Conservation (phyloP, 805 yeast species). For the Metschnikowia bowlesiae region DNA sequence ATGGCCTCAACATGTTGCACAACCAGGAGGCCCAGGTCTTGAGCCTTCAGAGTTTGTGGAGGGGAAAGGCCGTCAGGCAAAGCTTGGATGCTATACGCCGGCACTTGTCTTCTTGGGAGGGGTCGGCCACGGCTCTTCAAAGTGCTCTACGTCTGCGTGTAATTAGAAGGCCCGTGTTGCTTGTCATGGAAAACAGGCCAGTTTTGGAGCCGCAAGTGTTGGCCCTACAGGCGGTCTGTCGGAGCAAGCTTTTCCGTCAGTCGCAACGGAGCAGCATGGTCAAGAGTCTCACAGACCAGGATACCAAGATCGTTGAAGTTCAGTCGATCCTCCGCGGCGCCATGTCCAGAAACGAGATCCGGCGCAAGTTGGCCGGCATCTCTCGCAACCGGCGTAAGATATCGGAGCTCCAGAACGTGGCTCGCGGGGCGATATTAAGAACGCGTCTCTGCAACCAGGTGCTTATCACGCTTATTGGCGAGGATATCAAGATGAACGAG, state of each 20-base stretch:
- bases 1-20: neutral
- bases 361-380: slow-evolving; percentile 10
- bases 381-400: slow-evolving; percentile 5
- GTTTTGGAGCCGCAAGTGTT: slow-evolving; percentile 21
- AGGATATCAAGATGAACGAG: slow-evolving; percentile 33
- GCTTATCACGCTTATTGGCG: slow-evolving; percentile 37
- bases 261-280: slow-evolving; percentile 1
- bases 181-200: slow-evolving; percentile 21
- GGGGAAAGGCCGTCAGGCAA: slow-evolving; percentile 5
- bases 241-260: slow-evolving; percentile 12
- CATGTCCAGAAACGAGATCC: slow-evolving; percentile 24
- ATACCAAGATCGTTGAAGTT: slow-evolving; percentile 22
- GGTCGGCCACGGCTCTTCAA: slow-evolving; percentile 27
- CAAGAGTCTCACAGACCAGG: slow-evolving; percentile 6
- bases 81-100: neutral
- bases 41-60: slow-evolving; percentile 5
- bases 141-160: slow-evolving; percentile 39
- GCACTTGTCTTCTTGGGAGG: neutral
- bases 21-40: slow-evolving; percentile 1
- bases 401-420: slow-evolving; percentile 38
- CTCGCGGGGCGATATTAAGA: slow-evolving; percentile 44
- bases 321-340: slow-evolving; percentile 40
- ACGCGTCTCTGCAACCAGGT: slow-evolving; percentile 40
- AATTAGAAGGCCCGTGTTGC: slow-evolving; percentile 18
- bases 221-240: slow-evolving; percentile 27